These are phyloP conservation scores for Aspergillus chevalieri DNA, from an alignment of 2,329 filamentous ascomycete genomes.

Conservation along the genomic window DNA sequence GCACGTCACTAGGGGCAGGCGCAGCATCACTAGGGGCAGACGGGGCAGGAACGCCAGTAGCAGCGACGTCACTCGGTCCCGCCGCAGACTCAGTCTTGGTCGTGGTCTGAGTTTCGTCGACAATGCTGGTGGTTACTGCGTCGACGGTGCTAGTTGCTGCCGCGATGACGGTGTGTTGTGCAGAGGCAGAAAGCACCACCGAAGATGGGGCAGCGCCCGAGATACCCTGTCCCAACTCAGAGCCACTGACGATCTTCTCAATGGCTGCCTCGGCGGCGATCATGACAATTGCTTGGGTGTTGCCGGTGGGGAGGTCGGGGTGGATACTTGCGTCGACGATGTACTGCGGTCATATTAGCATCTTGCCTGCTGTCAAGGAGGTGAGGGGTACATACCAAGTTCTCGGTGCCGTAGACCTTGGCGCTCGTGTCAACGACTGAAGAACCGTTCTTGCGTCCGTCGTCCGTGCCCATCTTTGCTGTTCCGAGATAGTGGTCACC, in stretches of 20 bases:
- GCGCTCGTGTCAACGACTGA: constrained; percentile 59
- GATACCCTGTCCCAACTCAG: constrained; percentile 1
- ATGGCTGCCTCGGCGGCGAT: constrained; percentile 57
- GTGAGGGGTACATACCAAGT: constrained; percentile 37
- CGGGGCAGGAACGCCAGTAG: too few relatives aligned
- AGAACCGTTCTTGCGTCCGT: constrained; percentile 49
- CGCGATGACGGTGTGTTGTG: too few relatives aligned
- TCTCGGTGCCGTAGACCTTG: constrained; percentile 62
- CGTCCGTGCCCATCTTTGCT: constrained; percentile 55
- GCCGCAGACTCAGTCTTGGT: too few relatives aligned
- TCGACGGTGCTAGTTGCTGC: background rate
- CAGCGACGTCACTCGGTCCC: too few relatives aligned
- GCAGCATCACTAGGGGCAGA: too few relatives aligned
- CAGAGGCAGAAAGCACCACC: background rate
- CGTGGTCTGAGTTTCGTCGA: too few relatives aligned
- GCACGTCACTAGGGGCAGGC: too few relatives aligned
- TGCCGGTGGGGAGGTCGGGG: constrained; percentile 61
- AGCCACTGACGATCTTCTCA: constrained; percentile 43
- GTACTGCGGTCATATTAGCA: constrained; percentile 31
- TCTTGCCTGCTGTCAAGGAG: too few relatives aligned
- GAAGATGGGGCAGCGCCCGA: background rate
- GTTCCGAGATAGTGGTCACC: constrained; percentile 47
- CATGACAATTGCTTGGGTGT: constrained; percentile 60
- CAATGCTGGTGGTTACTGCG: background rate
- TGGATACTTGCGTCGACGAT: constrained; percentile 65